Base-by-base conservation (phyloP, 208 protist genomes). In the Acanthamoeba triangularis region DNA sequence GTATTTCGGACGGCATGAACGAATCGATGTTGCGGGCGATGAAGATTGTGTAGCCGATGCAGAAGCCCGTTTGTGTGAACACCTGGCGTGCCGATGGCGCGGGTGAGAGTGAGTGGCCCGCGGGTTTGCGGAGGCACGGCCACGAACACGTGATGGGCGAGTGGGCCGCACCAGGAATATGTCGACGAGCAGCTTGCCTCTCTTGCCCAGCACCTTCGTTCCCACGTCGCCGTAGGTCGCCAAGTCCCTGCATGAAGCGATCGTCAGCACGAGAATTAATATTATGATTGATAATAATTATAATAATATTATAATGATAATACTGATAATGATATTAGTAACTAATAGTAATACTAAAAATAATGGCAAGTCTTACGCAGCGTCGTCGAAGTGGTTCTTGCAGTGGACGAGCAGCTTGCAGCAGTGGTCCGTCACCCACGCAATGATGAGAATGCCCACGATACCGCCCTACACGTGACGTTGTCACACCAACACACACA, bases 341-440 rank as follows among this genome's bases (percentile, higher is more conserved):
- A n/a, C n/a, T n/a, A n/a, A n/a, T n/a, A n/a, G n/a, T n/a, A n/a
- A n/a, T n/a, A n/a, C n/a, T n/a, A n/a, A n/a, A 25, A n/a, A 33
- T 3, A 23, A n/a, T 25, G 65, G 16, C 3, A 37, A 13, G 5
- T 78, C 82, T 14, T 90, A 67, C 82, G n/a, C 82, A 23, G 52
- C 56, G 37, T 90, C 54, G 7, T 33, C 33, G 4, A 90, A 65
- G 20, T 41, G 30, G 82, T 90, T 90, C 44, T 93, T 93, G 63
- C 61, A 69, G 56, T 78, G 87, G 25, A 93, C 87, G 30, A 93
- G 54, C 61, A 93, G 87, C 61, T 93, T 69, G 87, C 87, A 93
- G 37, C 87, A 93, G 87, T 93, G 87, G n/a, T 93, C 87, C 28
- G 87, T 93, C 44, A 93, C 63, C 61, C 33, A 76, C 25, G 87